Evolutionary conservation across 2,329 filamentous ascomycete species (phyloP).

Genomic region (Capronia epimyces): DNA sequence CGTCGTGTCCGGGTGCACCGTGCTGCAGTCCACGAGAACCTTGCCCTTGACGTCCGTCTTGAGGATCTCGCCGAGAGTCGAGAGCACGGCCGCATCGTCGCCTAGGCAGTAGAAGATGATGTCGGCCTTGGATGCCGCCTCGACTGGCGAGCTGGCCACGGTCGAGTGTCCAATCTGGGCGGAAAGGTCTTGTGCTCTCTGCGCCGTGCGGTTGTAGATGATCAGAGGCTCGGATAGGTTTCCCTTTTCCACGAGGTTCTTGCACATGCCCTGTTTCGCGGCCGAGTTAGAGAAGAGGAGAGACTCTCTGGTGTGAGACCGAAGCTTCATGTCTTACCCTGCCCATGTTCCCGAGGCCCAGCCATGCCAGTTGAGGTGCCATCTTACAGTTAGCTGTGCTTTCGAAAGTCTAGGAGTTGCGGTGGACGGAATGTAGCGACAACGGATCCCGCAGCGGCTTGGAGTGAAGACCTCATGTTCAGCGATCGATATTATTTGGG

Average conservation of each 20-base stretch:
- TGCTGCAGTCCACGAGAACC: conserved; percentile 81
- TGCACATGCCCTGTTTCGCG: conserved; percentile 74
- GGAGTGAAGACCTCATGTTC: too few species aligned
- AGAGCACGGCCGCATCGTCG: conserved; percentile 67
- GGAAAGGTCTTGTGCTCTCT: conserved; percentile 47
- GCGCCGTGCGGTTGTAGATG: conserved; percentile 58
- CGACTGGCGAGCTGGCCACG: conserved; percentile 59
- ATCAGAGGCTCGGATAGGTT: conserved; percentile 65
- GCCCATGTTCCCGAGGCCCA: conserved; percentile 86
- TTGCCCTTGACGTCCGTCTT: conserved; percentile 59
- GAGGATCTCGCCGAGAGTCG: conserved; percentile 56
- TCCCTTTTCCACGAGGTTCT: conserved; percentile 75
- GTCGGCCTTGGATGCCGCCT: conserved; percentile 62
- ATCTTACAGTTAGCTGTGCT: conserved; percentile 10
- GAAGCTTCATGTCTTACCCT: conserved; percentile 50
- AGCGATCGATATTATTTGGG: neutral
- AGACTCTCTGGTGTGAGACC: neutral
- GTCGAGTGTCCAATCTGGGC: conserved; percentile 50
- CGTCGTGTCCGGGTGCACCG: conserved; percentile 76
- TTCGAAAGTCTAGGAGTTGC: neutral
- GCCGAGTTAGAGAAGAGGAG: too few species aligned
- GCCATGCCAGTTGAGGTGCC: conserved; percentile 59
- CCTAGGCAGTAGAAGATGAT: conserved; percentile 77
- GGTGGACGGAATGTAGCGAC: too few species aligned
- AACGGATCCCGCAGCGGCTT: too few species aligned